Base-by-base conservation (phyloP, 306 rosid species). In the Ormosia semicastrata region DNA sequence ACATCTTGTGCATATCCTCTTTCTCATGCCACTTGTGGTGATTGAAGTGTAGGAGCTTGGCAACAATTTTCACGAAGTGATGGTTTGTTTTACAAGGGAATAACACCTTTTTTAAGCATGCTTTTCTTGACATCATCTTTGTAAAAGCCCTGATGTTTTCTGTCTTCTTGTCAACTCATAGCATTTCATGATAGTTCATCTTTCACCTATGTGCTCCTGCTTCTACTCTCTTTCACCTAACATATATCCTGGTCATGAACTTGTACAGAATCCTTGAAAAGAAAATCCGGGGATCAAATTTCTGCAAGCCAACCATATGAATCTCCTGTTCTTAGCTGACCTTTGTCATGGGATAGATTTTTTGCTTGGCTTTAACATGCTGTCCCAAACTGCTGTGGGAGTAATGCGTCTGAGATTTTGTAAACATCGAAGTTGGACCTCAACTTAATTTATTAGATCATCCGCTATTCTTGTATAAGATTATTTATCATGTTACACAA, bases 181-280 rank as follows among this genome's bases (percentile, higher is more conserved):
- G 54, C 65, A 68, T 75, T 50, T 30, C 15, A 63, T 33, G 77
- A 58, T 78, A 12, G 52, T 50, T 66, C 56, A 4, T 73, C 14
- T 33, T 43, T 73, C 50, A 63, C 65, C 9, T n/a, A 17, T 66
- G 41, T 77, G 34, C 60, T 50, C 43, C 37, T 46, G 66, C 40
- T 66, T 14, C 79, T 73, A 44, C 30, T n/a, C 47, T 10, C 30
- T n/a, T 36, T 10, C 65, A 49, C 67, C 68, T 70, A 15, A 46
- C n/a, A 56, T 75, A 75, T 43, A 58, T 70, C 59, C 6, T 69
- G 74, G 8, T 85, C 17, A 29, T 83, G 66, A 67, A 83, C 66
- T 82, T 88, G 65, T 66, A 43, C 97, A 94, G 97, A 84, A 66
- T 88, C 88, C 67, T 84, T 92, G 81, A 91, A 50, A 66, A 83